A percentile compares a stretch with the other conserved stretches of the same genome.
Evolutionary conservation across 345 rosid species (phyloP).

Genomic region (Xanthoceras sorbifolium): DNA sequence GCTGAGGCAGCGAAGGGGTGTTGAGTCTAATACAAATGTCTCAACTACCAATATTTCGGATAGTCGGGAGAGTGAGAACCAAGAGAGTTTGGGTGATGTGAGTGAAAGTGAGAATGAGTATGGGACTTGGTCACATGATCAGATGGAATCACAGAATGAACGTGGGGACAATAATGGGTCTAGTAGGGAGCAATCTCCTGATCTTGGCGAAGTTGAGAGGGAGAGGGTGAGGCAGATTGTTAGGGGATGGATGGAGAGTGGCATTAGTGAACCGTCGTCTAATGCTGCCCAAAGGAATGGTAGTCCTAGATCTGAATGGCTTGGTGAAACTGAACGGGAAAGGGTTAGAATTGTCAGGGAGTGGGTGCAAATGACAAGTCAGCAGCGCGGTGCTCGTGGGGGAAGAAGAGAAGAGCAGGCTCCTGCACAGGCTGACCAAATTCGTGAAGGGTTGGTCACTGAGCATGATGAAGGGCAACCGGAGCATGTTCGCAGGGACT

Average conservation of each 20-base stretch:
- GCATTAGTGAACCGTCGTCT: constrained; percentile 64
- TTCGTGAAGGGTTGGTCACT: constrained; percentile 52
- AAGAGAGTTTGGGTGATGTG: constrained; percentile 62
- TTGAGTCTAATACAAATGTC: constrained; percentile 50
- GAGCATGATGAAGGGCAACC: constrained; percentile 76
- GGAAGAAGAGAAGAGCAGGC: constrained; percentile 64
- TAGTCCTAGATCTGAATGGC: constrained; percentile 84
- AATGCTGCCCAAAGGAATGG: constrained; percentile 60
- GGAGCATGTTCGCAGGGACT: constrained; percentile 69
- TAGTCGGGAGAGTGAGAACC: constrained; percentile 68
- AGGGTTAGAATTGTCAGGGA: constrained; percentile 97
- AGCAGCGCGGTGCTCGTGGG: constrained; percentile 74
- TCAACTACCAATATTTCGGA: constrained; percentile 53
- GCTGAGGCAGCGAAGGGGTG: constrained; percentile 71
- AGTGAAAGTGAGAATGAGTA: constrained; percentile 90
- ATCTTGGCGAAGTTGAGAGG: constrained; percentile 91
- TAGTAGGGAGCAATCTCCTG: constrained; percentile 93
- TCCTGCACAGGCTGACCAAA: constrained; percentile 51
- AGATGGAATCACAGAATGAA: constrained; percentile 51
- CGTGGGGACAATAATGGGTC: constrained; percentile 57
- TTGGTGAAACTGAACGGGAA: constrained; percentile 96
- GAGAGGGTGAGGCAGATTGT: constrained; percentile 95
- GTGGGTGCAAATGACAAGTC: constrained; percentile 97
- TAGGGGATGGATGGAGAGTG: constrained; percentile 93
- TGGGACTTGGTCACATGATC: constrained; percentile 74